phyloP scores from a whole-genome alignment of 1,284 basidiomycete species.

The Macrocystidia cucumis region DNA sequence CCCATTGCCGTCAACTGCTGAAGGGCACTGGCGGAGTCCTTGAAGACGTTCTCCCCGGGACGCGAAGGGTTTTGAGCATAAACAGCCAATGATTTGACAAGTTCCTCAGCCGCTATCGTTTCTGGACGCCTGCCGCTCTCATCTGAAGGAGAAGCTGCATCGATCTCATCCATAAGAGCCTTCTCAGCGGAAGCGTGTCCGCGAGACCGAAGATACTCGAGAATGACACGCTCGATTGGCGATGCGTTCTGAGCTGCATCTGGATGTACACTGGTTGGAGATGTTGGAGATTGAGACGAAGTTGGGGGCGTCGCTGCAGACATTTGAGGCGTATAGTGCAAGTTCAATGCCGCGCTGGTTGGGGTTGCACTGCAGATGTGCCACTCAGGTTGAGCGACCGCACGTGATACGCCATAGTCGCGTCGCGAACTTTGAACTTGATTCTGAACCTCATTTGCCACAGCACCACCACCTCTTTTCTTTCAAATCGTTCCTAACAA shows the following conservation, averaged over 20 bases:
- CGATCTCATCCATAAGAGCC: slow-evolving; percentile 64
- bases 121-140: slow-evolving; percentile 45
- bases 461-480: not conserved
- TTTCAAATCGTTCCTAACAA: not conserved
- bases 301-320: slow-evolving; percentile 32
- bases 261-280: slow-evolving; percentile 22
- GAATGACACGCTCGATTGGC: slow-evolving; percentile 54
- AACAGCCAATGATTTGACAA: slow-evolving; percentile 59
- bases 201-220: slow-evolving; percentile 80
- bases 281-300: slow-evolving; percentile 36
- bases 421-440: no score
- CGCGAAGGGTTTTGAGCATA: slow-evolving; percentile 57
- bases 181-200: slow-evolving; percentile 78
- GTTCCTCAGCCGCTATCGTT: slow-evolving; percentile 50
- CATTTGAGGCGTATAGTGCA: slow-evolving; percentile 16
- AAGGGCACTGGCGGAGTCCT: slow-evolving; percentile 54
- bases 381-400: no score
- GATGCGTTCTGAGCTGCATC: slow-evolving; percentile 28
- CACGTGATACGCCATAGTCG: no score
- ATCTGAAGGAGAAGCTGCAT: slow-evolving; percentile 44
- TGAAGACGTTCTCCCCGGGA: slow-evolving; percentile 60
- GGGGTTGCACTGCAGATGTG: no score
- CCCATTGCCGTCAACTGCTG: slow-evolving; percentile 60
- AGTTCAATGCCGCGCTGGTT: not conserved
- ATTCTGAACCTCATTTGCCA: not conserved